These are phyloP conservation scores for Lodderomyces metapsilosis DNA, from an alignment of 1,139 yeast species.

Conservation along the genomic window DNA sequence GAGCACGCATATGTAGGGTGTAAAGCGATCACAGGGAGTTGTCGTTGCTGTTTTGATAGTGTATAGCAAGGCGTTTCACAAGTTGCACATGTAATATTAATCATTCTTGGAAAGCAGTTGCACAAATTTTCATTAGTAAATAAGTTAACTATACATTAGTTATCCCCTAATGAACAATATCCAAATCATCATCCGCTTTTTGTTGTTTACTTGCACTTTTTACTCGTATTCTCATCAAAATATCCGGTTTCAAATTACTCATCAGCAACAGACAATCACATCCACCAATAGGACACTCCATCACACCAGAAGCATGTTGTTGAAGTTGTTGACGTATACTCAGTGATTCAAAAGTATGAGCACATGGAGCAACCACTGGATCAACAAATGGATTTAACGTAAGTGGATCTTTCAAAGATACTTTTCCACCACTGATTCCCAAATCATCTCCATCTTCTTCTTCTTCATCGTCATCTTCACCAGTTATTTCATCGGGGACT, in stretches of 20 bases:
- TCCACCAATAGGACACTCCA: slow-evolving; percentile 49
- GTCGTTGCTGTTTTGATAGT: too few relatives aligned
- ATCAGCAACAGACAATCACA: slow-evolving; percentile 32
- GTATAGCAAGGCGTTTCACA: too few relatives aligned
- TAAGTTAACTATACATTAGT: too few relatives aligned
- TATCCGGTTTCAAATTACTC: slow-evolving; percentile 41
- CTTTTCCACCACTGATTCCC: slow-evolving; percentile 63
- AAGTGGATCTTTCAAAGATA: slow-evolving; percentile 65
- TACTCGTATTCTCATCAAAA: slow-evolving; percentile 50
- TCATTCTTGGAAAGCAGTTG: too few relatives aligned
- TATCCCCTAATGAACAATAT: slow-evolving; percentile 13
- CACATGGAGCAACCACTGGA: slow-evolving; percentile 59
- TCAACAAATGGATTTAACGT: slow-evolving; percentile 48
- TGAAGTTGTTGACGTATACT: slow-evolving; percentile 37
- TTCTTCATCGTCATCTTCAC: slow-evolving; percentile 52
- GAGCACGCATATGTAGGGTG: too few relatives aligned
- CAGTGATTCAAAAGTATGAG: slow-evolving; percentile 58
- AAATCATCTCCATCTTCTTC: too few relatives aligned
- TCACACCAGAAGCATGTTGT: slow-evolving; percentile 6
- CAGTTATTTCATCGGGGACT: slow-evolving; percentile 39
- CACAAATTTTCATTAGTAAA: too few relatives aligned
- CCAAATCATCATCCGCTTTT: slow-evolving; percentile 9
- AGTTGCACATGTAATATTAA: too few relatives aligned
- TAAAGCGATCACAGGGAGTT: too few relatives aligned
- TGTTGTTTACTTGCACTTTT: slow-evolving; percentile 24